These are phyloP conservation scores for Acanthamoeba lenticulata DNA, from an alignment of 208 protist genomes.

Conservation along the genomic window DNA sequence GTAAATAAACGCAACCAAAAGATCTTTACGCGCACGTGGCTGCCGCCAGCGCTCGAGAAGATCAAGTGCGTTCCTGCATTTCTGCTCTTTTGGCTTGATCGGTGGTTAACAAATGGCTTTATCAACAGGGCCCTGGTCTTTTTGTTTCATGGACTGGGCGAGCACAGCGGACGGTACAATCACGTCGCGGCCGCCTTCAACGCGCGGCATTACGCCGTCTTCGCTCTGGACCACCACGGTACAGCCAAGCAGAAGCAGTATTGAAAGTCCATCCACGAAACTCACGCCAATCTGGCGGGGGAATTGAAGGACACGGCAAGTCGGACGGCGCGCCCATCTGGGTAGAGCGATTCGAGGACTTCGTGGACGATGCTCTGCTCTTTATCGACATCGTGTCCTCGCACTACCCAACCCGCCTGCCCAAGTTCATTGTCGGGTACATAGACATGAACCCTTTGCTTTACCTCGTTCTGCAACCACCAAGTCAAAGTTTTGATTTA, in stretches of 20 bases:
- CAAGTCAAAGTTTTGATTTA: too few relatives aligned
- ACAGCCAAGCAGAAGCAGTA: not conserved
- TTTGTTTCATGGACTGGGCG: conserved; percentile 45
- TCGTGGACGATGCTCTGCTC: not conserved
- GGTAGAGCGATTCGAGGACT: conserved; percentile 26
- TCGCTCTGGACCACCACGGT: conserved; percentile 59
- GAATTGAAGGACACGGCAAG: conserved; percentile 4
- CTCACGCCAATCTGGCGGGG: not conserved
- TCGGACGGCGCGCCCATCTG: conserved; percentile 10
- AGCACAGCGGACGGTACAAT: conserved; percentile 52
- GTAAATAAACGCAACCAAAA: not conserved
- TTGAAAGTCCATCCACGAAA: not conserved
- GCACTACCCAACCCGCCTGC: not conserved
- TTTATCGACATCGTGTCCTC: conserved; percentile 49
- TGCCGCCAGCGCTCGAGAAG: not conserved
- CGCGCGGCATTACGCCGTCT: conserved; percentile 16
- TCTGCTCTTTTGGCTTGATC: not conserved
- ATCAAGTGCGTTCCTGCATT: not conserved
- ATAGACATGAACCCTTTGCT: not conserved
- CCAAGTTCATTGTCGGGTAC: conserved; percentile 39
- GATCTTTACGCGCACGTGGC: not conserved
- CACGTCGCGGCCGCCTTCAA: not conserved
- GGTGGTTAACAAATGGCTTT: not conserved
- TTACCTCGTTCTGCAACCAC: too few relatives aligned
- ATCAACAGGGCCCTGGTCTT: conserved; percentile 3